Evolutionary conservation across 768 basidiomycete genomes (phyloP).

Genomic region (Boletus subcaerulescens): DNA sequence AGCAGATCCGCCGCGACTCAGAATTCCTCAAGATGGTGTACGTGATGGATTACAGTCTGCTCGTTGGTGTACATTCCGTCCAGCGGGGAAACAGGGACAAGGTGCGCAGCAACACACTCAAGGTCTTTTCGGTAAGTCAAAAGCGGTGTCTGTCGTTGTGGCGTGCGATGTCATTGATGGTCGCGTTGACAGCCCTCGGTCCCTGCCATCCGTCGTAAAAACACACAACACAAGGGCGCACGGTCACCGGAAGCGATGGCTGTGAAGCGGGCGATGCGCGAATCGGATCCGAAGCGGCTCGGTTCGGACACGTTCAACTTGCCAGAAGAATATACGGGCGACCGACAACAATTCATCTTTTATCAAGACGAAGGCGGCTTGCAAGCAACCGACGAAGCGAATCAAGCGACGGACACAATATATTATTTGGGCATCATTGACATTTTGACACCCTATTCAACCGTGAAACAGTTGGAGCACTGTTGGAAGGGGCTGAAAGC

Average conservation of each 20-base stretch:
- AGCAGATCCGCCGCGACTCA: slow-evolving; percentile 85
- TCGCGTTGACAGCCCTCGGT: slow-evolving; percentile 57
- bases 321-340: slow-evolving; percentile 61
- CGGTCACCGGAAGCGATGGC: slow-evolving; percentile 74
- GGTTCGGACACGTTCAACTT: slow-evolving; percentile 50
- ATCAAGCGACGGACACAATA: slow-evolving; percentile 69
- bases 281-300: slow-evolving; percentile 74
- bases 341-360: slow-evolving; percentile 74
- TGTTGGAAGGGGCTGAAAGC: slow-evolving; percentile 88
- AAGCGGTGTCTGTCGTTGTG: not conserved
- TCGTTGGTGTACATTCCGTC: slow-evolving; percentile 94
- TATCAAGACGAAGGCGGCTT: slow-evolving; percentile 97
- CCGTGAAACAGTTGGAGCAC: slow-evolving; percentile 78
- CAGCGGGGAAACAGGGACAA: slow-evolving; percentile 89
- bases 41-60: slow-evolving; percentile 96
- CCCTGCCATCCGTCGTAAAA: slow-evolving; percentile 58
- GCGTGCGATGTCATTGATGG: not conserved
- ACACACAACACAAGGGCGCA: slow-evolving; percentile 54
- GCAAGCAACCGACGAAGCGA: slow-evolving; percentile 83
- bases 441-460: slow-evolving; percentile 86
- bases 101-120: slow-evolving; percentile 83
- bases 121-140: slow-evolving; percentile 80
- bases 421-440: slow-evolving; percentile 98
- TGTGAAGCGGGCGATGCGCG: slow-evolving; percentile 81
- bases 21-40: slow-evolving; percentile 77